Evolutionary conservation across 2,329 filamentous ascomycete species (phyloP).

Genomic region (Paecilomyces dactylethromorphus): DNA sequence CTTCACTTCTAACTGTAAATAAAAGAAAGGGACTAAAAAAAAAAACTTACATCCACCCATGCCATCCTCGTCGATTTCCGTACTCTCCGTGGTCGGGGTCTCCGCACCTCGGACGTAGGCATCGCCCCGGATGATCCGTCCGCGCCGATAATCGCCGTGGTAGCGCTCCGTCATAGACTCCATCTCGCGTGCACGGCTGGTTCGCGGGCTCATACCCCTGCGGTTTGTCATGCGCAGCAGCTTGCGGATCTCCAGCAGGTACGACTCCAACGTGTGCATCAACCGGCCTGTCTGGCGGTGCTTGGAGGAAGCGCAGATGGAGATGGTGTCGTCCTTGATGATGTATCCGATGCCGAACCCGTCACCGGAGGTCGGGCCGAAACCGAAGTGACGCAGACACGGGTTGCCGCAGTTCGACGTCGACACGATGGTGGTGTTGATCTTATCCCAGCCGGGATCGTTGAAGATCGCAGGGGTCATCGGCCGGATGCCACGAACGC

Average conservation of each 20-base stretch:
- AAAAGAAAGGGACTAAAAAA: constrained; percentile 22
- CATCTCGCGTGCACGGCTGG: constrained; percentile 55
- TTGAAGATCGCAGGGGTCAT: constrained; percentile 71
- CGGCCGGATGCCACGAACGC: constrained; percentile 43
- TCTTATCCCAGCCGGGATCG: constrained; percentile 85
- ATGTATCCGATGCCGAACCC: constrained; percentile 98
- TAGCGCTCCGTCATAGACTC: constrained; percentile 41
- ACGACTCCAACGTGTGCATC: constrained; percentile 81
- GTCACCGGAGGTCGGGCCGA: constrained; percentile 87
- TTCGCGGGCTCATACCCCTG: constrained; percentile 46
- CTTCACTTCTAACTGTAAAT: neutral
- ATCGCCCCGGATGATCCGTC: constrained; percentile 60
- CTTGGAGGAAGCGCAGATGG: constrained; percentile 87
- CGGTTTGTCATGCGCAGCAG: constrained; percentile 65
- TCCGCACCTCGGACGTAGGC: constrained; percentile 43
- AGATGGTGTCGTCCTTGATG: constrained; percentile 89
- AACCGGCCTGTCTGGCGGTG: constrained; percentile 89
- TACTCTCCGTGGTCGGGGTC: constrained; percentile 62
- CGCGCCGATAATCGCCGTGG: constrained; percentile 54
- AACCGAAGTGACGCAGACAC: constrained; percentile 88
- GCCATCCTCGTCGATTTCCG: constrained; percentile 72
- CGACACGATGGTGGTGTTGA: constrained; percentile 89
- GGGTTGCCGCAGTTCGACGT: constrained; percentile 99
- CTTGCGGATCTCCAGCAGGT: constrained; percentile 83
- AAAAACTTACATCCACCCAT: constrained; percentile 80